Conservation (phyloP, 345 rosid genomes). For the Salix koriyanagi region DNA sequence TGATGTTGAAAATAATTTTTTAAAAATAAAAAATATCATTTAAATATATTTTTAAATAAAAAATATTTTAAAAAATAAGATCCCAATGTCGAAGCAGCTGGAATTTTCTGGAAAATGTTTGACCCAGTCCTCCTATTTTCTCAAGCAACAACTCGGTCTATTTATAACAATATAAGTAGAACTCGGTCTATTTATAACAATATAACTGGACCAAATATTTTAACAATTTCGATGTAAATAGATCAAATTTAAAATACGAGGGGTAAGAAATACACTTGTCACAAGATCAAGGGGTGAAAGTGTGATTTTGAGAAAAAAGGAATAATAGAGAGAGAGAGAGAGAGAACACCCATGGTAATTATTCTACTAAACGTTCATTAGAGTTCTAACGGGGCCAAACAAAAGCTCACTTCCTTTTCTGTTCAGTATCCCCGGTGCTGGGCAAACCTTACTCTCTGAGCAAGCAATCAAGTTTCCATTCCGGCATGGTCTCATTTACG, state of each 20-base stretch:
- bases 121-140: background rate
- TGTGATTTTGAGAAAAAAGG: background rate
- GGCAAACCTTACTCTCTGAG: constrained; percentile 22
- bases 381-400: constrained; percentile 9
- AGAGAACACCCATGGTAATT: too few relatives aligned
- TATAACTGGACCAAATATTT: too few relatives aligned
- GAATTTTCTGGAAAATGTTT: background rate
- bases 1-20: too few relatives aligned
- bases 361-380: too few relatives aligned
- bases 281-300: background rate
- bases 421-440: constrained; percentile 9
- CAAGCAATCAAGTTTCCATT: constrained; percentile 24
- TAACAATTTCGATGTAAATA: too few relatives aligned
- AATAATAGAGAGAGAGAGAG: too few relatives aligned
- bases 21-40: too few relatives aligned
- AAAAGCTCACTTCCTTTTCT: constrained; percentile 19
- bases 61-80: background rate
- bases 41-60: too few relatives aligned
- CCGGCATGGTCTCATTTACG: constrained; percentile 20
- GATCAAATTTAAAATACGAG: too few relatives aligned
- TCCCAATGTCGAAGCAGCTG: background rate
- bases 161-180: too few relatives aligned
- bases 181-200: too few relatives aligned
- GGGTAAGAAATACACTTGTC: too few relatives aligned
- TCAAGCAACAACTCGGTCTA: background rate